Evolutionary conservation across 1,284 basidiomycete species (phyloP).

Genomic region (Peniophora sp.): DNA sequence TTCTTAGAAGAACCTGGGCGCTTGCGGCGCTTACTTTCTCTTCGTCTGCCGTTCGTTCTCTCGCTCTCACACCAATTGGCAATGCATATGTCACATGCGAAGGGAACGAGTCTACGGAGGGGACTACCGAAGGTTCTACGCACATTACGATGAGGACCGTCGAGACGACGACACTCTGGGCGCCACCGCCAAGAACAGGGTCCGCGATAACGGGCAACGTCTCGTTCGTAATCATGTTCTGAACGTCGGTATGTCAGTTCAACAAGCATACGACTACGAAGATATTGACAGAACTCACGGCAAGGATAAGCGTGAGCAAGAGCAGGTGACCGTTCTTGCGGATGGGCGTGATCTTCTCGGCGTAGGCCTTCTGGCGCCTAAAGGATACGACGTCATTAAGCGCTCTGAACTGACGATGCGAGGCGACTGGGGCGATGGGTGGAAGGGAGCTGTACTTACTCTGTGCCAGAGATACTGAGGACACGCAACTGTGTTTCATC

Average conservation of each 20-base stretch:
- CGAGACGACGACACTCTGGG: slow-evolving; percentile 74
- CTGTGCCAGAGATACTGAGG: slow-evolving; percentile 75
- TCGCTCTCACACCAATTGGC: not conserved
- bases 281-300: slow-evolving; percentile 20
- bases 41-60: not conserved
- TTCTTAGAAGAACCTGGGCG: not conserved
- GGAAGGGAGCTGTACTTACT: no score
- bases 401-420: no score
- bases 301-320: slow-evolving; percentile 74
- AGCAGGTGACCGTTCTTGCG: slow-evolving; percentile 81
- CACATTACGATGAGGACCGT: slow-evolving; percentile 84
- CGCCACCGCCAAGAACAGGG: slow-evolving; percentile 79
- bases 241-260: no score
- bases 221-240: slow-evolving; percentile 88
- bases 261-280: no score
- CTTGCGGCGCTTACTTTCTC: not conserved
- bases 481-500: slow-evolving; percentile 91
- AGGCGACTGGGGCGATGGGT: no score
- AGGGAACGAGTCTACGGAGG: not conserved
- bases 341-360: slow-evolving; percentile 81
- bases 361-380: slow-evolving; percentile 65
- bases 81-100: not conserved
- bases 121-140: slow-evolving; percentile 24
- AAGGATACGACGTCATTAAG: slow-evolving; percentile 2
- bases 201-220: slow-evolving; percentile 88